These are phyloP conservation scores for Rhodocollybia butyracea DNA, from an alignment of 768 basidiomycete genomes.

Conservation along the genomic window DNA sequence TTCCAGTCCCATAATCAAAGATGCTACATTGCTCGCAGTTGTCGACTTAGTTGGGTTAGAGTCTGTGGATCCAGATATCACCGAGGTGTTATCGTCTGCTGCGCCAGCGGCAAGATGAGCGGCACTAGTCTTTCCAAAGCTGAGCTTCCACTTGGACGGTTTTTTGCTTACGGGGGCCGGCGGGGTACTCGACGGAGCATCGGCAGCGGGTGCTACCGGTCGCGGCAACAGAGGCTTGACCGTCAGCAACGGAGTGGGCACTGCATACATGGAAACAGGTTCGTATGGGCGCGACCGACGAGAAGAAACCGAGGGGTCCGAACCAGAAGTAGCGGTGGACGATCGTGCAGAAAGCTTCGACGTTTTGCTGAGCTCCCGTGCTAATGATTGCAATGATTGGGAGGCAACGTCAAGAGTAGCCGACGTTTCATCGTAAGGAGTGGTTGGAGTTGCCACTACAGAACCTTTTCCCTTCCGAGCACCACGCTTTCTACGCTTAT, in stretches of 20 bases:
- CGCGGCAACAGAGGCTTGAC: conserved; percentile 17
- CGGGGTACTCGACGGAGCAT: conserved; percentile 26
- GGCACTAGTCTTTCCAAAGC: conserved; percentile 60
- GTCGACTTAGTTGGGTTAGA: conserved; percentile 46
- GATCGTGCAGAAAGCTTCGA: conserved; percentile 45
- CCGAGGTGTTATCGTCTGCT: conserved; percentile 31
- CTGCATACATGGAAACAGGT: conserved; percentile 42
- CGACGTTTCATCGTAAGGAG: conserved; percentile 53
- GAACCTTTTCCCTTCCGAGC: conserved; percentile 77
- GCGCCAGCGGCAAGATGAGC: conserved; percentile 33
- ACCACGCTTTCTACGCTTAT: conserved; percentile 82
- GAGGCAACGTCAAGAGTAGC: conserved; percentile 75
- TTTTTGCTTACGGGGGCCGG: conserved; percentile 52
- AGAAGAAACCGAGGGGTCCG: conserved; percentile 23
- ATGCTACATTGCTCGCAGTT: conserved; percentile 77
- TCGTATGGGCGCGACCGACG: conserved; percentile 33
- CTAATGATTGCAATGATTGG: conserved; percentile 77
- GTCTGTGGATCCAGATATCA: conserved; percentile 6
- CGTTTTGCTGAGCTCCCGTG: conserved; percentile 76
- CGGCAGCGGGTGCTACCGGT: conserved; percentile 19
- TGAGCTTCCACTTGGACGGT: conserved; percentile 82
- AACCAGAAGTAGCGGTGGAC: conserved; percentile 23
- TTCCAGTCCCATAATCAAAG: conserved; percentile 67
- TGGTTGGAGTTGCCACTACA: conserved; percentile 27
- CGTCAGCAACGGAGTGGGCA: conserved; percentile 26